Percentiles rank a stretch among this genome's conserved stretches.
These are phyloP conservation scores for Camellia oleifera DNA, from an alignment of 179 eudicot species.

Conservation along the genomic window DNA sequence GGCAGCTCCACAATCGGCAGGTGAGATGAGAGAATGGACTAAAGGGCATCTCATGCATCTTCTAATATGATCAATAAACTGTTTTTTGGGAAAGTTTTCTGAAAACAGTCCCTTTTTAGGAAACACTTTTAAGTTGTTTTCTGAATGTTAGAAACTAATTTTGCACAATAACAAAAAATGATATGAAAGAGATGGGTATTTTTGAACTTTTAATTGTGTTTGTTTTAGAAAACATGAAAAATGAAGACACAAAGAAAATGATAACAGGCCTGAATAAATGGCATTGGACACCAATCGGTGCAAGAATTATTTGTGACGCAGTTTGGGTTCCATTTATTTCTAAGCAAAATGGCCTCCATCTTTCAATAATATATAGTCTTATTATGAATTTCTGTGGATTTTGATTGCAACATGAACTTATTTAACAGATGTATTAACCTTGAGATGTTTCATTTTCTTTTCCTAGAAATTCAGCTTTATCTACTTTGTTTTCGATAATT, in stretches of 20 bases:
- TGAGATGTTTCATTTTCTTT: neutral
- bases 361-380: neutral
- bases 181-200: no score
- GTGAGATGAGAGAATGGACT: conserved; percentile 27
- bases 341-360: neutral
- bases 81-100: no score
- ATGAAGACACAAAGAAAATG: no score
- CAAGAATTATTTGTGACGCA: neutral
- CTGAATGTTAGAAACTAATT: no score
- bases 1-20: conserved; percentile 97
- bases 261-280: no score
- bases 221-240: no score
- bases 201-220: no score
- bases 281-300: neutral
- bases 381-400: neutral
- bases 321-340: neutral
- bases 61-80: neutral
- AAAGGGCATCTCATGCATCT: neutral
- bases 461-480: neutral
- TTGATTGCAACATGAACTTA: neutral
- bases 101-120: no score
- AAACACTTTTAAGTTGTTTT: no score
- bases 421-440: neutral
- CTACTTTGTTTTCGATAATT: neutral
- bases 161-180: no score